Base-by-base conservation (phyloP, 345 rosid genomes). In the Tarenaya hassleriana region DNA sequence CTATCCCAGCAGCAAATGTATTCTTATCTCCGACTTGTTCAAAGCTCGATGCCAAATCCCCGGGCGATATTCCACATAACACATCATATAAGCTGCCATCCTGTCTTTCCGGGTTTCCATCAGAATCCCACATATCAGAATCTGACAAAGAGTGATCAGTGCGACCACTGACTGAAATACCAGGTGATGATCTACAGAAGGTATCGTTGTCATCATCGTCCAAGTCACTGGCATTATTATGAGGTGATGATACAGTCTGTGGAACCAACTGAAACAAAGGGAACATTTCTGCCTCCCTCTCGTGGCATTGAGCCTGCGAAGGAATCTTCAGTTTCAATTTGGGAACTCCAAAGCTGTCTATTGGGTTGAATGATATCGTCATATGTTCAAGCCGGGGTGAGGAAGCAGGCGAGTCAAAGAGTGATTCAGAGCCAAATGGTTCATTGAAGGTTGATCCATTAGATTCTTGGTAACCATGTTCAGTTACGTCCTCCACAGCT, bases 41-140 rank as follows among this genome's bases (percentile, higher is more conserved):
- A 51, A 72, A 41, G 47, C 62, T 64, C 14, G 11, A 35, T 3
- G 13, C 40, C 11, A 11, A 35, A 3, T 35, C 40, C 13, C 13
- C 40, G 9, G 40, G 40, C 9, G 13, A 35, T 35, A n/a, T 3
- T 11, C 29, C 5, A 5, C 29, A 24, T 24, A 68, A 59, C 52
- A 75, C 73, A 60, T 71, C 80, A 47, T 60, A 58, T 14, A 60
- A 43, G 62, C 73, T 79, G 19, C 41, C 66, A 61, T 77, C 64
- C 34, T 63, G 63, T 57, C 52, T 61, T 58, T 69, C 74, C 41
- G 75, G 72, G 37, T 77, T 67, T 47, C 62, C 84, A 55, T 75
- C 75, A 61, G 86, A 79, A 70, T 77, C 98, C 98, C 98, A 91
- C 62, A 74, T 77, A 69, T 91, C 98, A 31, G 94, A 87, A 69